These are phyloP conservation scores for Sphaerostilbella broomeana DNA, from an alignment of 2,329 filamentous ascomycete genomes.

Conservation along the genomic window DNA sequence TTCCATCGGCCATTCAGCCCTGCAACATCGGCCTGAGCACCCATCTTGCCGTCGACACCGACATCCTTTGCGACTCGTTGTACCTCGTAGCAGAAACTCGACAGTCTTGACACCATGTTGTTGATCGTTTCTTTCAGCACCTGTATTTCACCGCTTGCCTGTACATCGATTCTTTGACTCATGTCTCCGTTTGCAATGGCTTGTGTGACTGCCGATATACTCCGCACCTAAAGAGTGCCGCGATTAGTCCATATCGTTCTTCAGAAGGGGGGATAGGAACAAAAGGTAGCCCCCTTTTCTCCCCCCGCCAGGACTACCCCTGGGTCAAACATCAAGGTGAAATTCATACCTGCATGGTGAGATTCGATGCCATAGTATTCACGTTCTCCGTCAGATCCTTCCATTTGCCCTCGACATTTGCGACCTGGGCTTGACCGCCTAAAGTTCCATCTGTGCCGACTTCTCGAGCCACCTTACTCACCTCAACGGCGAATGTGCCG, in stretches of 20 bases:
- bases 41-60: constrained; percentile 97
- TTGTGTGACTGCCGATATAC: constrained; percentile 89
- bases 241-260: not conserved
- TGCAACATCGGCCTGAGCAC: constrained; percentile 89
- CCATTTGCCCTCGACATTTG: constrained; percentile 96
- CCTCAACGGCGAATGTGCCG: constrained; percentile 91
- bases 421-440: constrained; percentile 87
- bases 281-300: too few species aligned
- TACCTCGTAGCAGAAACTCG: constrained; percentile 93
- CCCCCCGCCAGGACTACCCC: too few species aligned
- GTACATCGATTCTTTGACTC: constrained; percentile 91
- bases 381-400: constrained; percentile 91
- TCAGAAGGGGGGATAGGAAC: not conserved
- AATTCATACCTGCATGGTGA: constrained; percentile 53
- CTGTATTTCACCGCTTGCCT: constrained; percentile 90
- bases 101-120: constrained; percentile 94
- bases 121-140: constrained; percentile 95
- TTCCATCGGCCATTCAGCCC: constrained; percentile 94
- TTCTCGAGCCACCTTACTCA: constrained; percentile 90
- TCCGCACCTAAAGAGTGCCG: constrained; percentile 56
- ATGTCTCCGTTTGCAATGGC: constrained; percentile 94
- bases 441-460: constrained; percentile 94
- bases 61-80: constrained; percentile 95
- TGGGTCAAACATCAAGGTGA: too few species aligned
- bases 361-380: constrained; percentile 66